Evolutionary conservation across 2,329 filamentous ascomycete genomes (phyloP).

Genomic region (Myriosclerotinia scirpicola): DNA sequence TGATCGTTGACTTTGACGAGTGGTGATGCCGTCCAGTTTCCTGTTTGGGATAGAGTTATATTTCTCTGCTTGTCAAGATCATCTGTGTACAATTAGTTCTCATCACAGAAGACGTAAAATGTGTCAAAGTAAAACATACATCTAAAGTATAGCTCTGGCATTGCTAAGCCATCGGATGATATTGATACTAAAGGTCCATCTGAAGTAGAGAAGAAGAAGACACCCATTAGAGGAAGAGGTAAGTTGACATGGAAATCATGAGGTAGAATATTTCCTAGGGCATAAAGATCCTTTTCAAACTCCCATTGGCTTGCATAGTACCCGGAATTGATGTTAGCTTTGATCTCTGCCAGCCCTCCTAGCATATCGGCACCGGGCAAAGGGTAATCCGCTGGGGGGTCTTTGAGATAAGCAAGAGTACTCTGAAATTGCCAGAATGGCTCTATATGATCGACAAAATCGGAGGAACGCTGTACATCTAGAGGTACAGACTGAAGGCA

Average conservation of each 20-base stretch:
- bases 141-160: constrained; percentile 53
- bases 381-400: constrained; percentile 34
- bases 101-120: not conserved
- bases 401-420: constrained; percentile 29
- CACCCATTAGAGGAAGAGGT: constrained; percentile 49
- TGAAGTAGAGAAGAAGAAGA: constrained; percentile 42
- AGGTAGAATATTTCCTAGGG: constrained; percentile 48
- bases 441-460: constrained; percentile 27
- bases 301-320: constrained; percentile 30
- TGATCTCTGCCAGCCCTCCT: constrained; percentile 28
- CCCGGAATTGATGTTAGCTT: constrained; percentile 25
- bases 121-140: not conserved
- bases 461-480: constrained; percentile 24
- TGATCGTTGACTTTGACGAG: constrained; percentile 56
- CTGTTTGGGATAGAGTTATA: constrained; percentile 3
- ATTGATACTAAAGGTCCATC: constrained; percentile 52
- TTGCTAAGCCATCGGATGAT: constrained; percentile 54
- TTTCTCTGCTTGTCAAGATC: constrained; percentile 21
- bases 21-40: constrained; percentile 44
- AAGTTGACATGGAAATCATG: constrained; percentile 53
- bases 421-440: constrained; percentile 28
- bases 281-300: constrained; percentile 30
- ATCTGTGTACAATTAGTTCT: constrained; percentile 16
- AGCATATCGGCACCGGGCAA: constrained; percentile 29
- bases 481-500: constrained; percentile 29